These are phyloP conservation scores for Daldinia sp. DNA, from an alignment of 2,329 filamentous ascomycete species.

Conservation along the genomic window DNA sequence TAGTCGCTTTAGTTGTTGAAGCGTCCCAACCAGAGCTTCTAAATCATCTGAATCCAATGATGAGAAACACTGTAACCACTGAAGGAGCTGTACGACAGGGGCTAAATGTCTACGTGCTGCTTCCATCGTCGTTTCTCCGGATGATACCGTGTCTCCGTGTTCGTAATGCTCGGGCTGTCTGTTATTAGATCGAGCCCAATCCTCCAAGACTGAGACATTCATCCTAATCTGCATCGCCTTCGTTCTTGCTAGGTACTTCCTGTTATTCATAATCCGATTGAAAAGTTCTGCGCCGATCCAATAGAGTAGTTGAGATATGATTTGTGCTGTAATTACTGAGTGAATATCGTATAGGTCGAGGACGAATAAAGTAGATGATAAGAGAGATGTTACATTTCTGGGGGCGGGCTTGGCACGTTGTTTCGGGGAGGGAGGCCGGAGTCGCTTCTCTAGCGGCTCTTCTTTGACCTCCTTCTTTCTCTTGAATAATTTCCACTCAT, in stretches of 20 bases:
- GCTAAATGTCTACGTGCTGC: constrained; percentile 85
- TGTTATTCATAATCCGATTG: constrained; percentile 96
- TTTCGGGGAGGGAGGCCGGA: constrained; percentile 92
- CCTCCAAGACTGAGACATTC: constrained; percentile 95
- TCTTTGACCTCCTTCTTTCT: constrained; percentile 90
- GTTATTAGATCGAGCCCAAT: constrained; percentile 95
- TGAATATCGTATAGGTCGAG: constrained; percentile 99
- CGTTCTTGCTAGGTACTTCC: constrained; percentile 92
- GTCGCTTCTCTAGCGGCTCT: constrained; percentile 89
- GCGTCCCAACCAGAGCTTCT: constrained; percentile 86
- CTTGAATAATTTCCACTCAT: constrained; percentile 98
- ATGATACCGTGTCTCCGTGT: constrained; percentile 85
- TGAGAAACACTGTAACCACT: constrained; percentile 98
- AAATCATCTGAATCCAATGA: constrained; percentile 87
- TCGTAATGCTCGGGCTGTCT: constrained; percentile 96
- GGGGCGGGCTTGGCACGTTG: constrained; percentile 91
- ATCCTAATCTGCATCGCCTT: constrained; percentile 99
- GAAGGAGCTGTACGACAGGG: constrained; percentile 90
- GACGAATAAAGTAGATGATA: constrained; percentile 96
- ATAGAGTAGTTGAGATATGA: constrained; percentile 91
- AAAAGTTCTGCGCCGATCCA: constrained; percentile 97
- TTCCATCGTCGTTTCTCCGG: constrained; percentile 88
- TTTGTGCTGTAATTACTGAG: constrained; percentile 93
- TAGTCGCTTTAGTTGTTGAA: constrained; percentile 88
- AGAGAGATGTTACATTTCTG: constrained; percentile 92